Evolutionary conservation across 169 alveolate species (phyloP), one percentile per base, ranked within the genome.

Genomic region (Eimeria acervulina): DNA sequence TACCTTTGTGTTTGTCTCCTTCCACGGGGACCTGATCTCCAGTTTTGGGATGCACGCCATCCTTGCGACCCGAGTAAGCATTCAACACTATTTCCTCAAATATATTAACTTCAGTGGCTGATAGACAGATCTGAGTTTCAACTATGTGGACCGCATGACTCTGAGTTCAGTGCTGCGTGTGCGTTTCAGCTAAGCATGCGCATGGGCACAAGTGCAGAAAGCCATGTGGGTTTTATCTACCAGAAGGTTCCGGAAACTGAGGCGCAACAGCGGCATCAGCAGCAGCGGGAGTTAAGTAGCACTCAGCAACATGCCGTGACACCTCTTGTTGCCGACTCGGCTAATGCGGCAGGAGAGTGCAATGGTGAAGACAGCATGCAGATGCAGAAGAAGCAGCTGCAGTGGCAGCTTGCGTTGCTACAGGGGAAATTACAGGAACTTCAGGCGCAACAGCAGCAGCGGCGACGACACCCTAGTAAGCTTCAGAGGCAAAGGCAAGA

Each of bases 201-300:
- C 44, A 95, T 95, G 96, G 68, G 63, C 40, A 84, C 95, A 1
- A 83, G 95, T 38, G 96, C 91, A 1, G 96, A 95, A 55, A 84
- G 95, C 55, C 96, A 95, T 72, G 84, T 74, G 33, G 96, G 92
- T 12, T 95, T 85, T 66, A 74, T 95, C 28, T 95, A 95, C 28
- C 72, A 66, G 55, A 91, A 85, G 91, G 33, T 66, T 26, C 68
- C 83, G 33, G 6, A 88, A 21, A 42, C 40, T 6, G 85, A 61
- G 33, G 72, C 63, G 28, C 95, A 38, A 72, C 52, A 23, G 33
- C 42, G 40, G 31, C 52, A 23, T 70, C 72, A 68, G 72, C 33
- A 15, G 94, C 83, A 38, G 83, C 33, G 42, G 40, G 33, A 88
- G 47, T 21, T 88, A 28, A 63, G 66, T 17, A 1, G 52, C 23